Conservation (phyloP, 805 yeast species). For the Kodamaea jinghongensis region DNA sequence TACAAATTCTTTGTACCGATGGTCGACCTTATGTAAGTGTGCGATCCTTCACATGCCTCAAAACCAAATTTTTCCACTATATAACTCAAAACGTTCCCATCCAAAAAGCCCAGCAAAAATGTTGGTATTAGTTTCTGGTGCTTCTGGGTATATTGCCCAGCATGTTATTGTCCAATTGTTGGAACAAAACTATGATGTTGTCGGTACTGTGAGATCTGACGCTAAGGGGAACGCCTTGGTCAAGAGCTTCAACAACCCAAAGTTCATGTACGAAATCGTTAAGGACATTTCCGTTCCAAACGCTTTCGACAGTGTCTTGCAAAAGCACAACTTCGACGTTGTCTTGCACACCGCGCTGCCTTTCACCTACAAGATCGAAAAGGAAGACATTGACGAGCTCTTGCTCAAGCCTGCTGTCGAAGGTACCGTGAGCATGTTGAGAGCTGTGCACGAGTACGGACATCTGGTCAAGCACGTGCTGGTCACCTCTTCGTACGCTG, state of each 20-base stretch:
- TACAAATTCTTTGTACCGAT: too few relatives aligned
- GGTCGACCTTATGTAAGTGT: too few relatives aligned
- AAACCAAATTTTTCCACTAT: too few relatives aligned
- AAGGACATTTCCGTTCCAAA: slow-evolving; percentile 44
- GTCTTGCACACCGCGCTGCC: slow-evolving; percentile 67
- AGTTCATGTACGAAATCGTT: slow-evolving; percentile 42
- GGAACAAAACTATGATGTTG: slow-evolving; percentile 41
- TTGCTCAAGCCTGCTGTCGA: slow-evolving; percentile 54
- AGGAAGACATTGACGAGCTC: slow-evolving; percentile 44
- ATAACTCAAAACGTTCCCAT: too few relatives aligned
- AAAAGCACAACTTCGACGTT: slow-evolving; percentile 47
- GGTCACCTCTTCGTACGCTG: slow-evolving; percentile 53
- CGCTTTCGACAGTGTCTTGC: slow-evolving; percentile 46
- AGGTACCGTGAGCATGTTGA: slow-evolving; percentile 53
- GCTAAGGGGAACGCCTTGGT: slow-evolving; percentile 20
- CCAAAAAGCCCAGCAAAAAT: not conserved
- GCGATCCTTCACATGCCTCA: too few relatives aligned
- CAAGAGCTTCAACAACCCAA: slow-evolving; percentile 12
- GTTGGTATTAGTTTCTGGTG: slow-evolving; percentile 46
- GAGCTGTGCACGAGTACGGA: slow-evolving; percentile 44
- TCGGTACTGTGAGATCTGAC: slow-evolving; percentile 49
- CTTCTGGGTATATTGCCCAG: slow-evolving; percentile 52
- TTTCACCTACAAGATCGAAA: slow-evolving; percentile 40
- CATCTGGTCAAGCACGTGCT: slow-evolving; percentile 44
- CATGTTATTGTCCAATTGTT: slow-evolving; percentile 39